These are phyloP conservation scores for Guillardia theta DNA, from an alignment of 78 protist species.

Conservation along the genomic window DNA sequence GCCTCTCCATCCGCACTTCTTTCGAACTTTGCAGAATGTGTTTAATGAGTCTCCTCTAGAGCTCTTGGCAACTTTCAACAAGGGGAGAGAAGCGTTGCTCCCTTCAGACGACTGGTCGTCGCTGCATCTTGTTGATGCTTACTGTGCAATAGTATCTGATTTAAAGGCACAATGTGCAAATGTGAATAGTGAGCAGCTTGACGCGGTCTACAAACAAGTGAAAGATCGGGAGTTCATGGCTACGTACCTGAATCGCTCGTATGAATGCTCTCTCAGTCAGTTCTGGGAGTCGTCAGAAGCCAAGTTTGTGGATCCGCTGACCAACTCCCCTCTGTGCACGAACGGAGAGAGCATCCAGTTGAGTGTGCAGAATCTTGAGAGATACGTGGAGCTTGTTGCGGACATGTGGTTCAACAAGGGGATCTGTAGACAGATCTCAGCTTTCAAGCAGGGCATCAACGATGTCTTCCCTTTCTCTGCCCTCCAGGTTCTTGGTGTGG, in stretches of 20 bases:
- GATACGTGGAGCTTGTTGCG: neutral
- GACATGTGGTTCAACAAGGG: neutral
- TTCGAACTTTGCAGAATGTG: neutral
- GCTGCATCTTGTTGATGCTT: neutral
- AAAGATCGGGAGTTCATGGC: slow-evolving; percentile 4
- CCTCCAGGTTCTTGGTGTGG: neutral
- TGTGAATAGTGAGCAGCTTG: neutral
- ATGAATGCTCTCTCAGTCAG: slow-evolving; percentile 7
- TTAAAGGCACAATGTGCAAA: neutral
- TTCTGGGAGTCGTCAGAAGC: neutral
- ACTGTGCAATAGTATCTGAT: neutral
- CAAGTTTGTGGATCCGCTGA: neutral
- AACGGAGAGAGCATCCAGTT: neutral
- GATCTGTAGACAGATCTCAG: neutral
- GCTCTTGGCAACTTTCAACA: neutral
- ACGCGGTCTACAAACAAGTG: neutral
- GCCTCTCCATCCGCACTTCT: slow-evolving; percentile 27
- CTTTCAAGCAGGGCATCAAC: neutral
- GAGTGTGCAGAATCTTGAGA: neutral
- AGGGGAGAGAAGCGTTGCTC: neutral
- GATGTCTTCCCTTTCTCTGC: neutral
- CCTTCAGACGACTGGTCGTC: slow-evolving; percentile 4
- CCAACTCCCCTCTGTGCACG: neutral
- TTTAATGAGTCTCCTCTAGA: neutral
- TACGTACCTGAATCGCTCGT: neutral